Base-by-base conservation (phyloP, 176 grass and related monocot species). In the Aegilops sharonensis region DNA sequence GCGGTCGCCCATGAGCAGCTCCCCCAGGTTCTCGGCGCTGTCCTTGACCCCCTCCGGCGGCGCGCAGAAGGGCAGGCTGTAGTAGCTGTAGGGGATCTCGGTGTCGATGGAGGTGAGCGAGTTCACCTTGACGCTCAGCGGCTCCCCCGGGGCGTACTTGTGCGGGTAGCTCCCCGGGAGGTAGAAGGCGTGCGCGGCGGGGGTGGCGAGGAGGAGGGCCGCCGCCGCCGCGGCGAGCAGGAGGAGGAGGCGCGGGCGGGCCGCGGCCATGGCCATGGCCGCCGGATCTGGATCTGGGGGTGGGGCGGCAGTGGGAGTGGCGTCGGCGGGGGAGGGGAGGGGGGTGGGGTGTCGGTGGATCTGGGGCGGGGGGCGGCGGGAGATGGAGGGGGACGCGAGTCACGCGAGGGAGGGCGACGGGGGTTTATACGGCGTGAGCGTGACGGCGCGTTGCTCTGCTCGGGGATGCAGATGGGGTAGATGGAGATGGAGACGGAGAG, bases 31-130 rank as follows among this genome's bases (percentile, higher is more conserved):
- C 93, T 94, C 93, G 23, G 93, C 93, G 85, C 90, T 92, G 85
- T 92, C 90, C 93, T 92, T 94, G 75, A 92, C 54, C 42, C 93
- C 93, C 1, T 92, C 93, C 5, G 76, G 68, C 3, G 93, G 93
- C 1, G 42, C 45, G 85, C 93, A 94, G 82, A 94, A 92, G 63
- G 93, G 93, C 17, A 92, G 90, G 90, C 93, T 92, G 81, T 94
- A 94, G 82, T 94, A 94, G 85, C 93, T 71, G 81, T 78, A 94
- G 83, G 93, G 93, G 6, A 94, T 88, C 85, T 94, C 93, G 69
- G 93, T 94, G 81, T 92, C 93, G 83, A 94, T 94, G 78, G 93
- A 94, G 83, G 93, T 94, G 68, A 94, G 90, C 9, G 93, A 94
- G 93, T 94, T 94, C 36, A 94, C 92, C 90, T 94, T 94, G 8